phyloP scores from a whole-genome alignment of 2,329 filamentous ascomycete genomes.

The Monosporascus sp. region DNA sequence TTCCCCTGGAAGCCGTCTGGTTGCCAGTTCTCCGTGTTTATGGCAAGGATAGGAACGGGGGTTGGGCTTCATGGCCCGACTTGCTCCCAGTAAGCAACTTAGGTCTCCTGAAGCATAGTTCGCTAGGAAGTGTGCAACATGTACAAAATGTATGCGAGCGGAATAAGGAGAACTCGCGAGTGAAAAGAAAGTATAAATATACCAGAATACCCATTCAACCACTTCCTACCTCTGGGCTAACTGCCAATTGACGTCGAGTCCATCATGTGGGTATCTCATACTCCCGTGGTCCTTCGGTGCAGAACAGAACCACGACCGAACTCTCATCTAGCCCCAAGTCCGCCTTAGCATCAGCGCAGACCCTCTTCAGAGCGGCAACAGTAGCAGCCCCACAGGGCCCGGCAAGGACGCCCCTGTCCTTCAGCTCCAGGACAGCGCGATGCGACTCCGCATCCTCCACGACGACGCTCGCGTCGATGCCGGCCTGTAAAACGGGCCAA shows the following conservation, averaged over 20 bases:
- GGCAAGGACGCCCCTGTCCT: constrained; percentile 20
- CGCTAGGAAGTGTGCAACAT: neutral
- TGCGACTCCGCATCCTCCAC: constrained; percentile 62
- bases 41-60: too few species aligned
- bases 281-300: constrained; percentile 57
- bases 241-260: too few species aligned
- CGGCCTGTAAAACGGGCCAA: constrained; percentile 54
- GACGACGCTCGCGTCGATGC: constrained; percentile 55
- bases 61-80: too few species aligned
- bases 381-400: constrained; percentile 36
- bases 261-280: constrained; percentile 38
- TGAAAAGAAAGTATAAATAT: neutral
- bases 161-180: too few species aligned
- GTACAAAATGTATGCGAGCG: constrained; percentile 8
- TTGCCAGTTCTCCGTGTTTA: too few species aligned
- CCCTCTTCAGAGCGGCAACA: constrained; percentile 47
- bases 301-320: constrained; percentile 60
- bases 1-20: too few species aligned
- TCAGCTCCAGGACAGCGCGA: constrained; percentile 49
- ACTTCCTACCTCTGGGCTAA: neutral
- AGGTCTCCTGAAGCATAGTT: too few species aligned
- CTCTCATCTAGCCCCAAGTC: constrained; percentile 35
- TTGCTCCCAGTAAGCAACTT: too few species aligned
- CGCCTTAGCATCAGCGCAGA: constrained; percentile 31
- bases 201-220: neutral